Percentiles rank a stretch among this genome's conserved stretches.
Conservation (phyloP, 345 rosid genomes). For the Murraya paniculata region DNA sequence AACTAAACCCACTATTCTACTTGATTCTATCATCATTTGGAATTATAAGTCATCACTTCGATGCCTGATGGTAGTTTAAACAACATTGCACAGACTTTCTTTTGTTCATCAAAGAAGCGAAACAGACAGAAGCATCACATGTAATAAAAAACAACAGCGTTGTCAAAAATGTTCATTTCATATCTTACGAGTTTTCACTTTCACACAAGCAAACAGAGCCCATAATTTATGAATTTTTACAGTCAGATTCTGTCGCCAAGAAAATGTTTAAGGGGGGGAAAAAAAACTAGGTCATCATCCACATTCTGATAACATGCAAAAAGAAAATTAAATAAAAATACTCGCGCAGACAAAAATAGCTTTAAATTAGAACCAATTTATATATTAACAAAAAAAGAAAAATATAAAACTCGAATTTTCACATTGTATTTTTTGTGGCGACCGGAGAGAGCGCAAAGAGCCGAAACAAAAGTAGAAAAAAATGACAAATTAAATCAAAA, state of each 20-base stretch:
- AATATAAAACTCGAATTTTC: neutral
- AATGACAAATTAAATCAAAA: neutral
- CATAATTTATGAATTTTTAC: neutral
- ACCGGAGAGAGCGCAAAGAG: conserved; percentile 12
- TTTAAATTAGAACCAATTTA: neutral
- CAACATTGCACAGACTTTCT: neutral
- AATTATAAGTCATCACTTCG: neutral
- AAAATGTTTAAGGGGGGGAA: neutral
- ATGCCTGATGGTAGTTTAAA: neutral
- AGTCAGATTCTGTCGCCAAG: neutral
- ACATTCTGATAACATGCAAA: neutral
- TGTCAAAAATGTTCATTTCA: neutral
- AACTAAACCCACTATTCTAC: neutral
- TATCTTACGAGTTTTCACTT: neutral
- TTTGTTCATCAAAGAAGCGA: neutral
- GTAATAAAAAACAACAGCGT: too few species aligned
- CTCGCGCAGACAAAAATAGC: neutral
- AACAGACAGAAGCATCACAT: neutral
- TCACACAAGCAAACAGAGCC: neutral
- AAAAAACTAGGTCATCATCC: neutral
- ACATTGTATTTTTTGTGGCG: neutral
- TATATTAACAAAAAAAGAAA: neutral
- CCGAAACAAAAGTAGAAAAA: neutral
- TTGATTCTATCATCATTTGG: neutral
- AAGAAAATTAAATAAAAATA: neutral